Evolutionary conservation across 768 basidiomycete species (phyloP).

Genomic region (Boletus pseudopeckii): DNA sequence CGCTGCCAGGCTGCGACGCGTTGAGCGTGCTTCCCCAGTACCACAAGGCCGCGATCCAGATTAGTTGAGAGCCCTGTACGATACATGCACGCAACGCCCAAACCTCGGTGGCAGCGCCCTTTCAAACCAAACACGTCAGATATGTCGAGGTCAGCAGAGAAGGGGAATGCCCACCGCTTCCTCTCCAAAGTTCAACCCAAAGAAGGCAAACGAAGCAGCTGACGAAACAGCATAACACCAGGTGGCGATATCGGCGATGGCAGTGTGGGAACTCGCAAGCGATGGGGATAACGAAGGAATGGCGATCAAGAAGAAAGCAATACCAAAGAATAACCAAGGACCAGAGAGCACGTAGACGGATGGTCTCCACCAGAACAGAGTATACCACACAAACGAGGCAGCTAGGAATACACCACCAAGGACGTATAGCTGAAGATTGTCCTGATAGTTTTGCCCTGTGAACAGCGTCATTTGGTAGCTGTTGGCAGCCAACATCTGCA

Average conservation of each 20-base stretch:
- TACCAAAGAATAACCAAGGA: conserved; percentile 89
- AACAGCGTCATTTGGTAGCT: conserved; percentile 94
- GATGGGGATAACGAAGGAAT: conserved; percentile 69
- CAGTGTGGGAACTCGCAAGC: conserved; percentile 59
- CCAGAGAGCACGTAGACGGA: conserved; percentile 82
- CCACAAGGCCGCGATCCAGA: conserved; percentile 95
- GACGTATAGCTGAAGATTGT: conserved; percentile 80
- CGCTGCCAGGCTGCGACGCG: conserved; percentile 43
- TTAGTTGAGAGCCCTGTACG: conserved; percentile 92
- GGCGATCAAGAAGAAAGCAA: conserved; percentile 90
- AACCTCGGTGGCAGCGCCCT: conserved; percentile 93
- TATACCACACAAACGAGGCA: conserved; percentile 86
- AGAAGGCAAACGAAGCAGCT: conserved; percentile 91
- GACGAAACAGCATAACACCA: conserved; percentile 92
- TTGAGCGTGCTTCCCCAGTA: conserved; percentile 90
- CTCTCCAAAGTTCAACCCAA: conserved; percentile 95
- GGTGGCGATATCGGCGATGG: conserved; percentile 72
- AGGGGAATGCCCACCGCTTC: conserved; percentile 64
- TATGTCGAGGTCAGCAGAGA: neutral
- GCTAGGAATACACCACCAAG: conserved; percentile 87
- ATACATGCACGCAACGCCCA: conserved; percentile 91
- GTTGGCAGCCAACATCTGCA: conserved; percentile 79
- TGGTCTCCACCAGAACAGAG: conserved; percentile 82
- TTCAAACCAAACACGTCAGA: conserved; percentile 8
- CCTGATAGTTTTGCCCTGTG: conserved; percentile 81